Evolutionary conservation across 805 yeast genomes (phyloP).

Genomic region (Kuraishia piskuri): DNA sequence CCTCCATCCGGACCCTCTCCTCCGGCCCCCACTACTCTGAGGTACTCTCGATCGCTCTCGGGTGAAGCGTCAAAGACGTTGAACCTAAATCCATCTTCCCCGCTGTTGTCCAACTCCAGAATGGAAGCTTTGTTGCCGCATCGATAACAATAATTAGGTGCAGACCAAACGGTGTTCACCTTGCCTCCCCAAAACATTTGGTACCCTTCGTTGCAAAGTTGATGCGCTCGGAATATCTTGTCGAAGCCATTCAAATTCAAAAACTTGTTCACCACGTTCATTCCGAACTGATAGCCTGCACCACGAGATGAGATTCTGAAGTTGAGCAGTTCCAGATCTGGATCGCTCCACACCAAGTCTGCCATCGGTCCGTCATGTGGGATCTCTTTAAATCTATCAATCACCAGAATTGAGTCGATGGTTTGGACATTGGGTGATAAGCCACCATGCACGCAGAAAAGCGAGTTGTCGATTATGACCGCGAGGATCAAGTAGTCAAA

Average conservation of each 20-base stretch:
- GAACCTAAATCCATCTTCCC: slow-evolving; percentile 56
- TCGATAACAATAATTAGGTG: slow-evolving; percentile 95
- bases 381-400: slow-evolving; percentile 88
- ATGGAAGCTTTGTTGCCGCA: slow-evolving; percentile 98
- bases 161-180: slow-evolving; percentile 96
- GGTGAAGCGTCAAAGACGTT: slow-evolving; percentile 98
- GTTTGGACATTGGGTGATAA: slow-evolving; percentile 92
- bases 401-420: slow-evolving; percentile 80
- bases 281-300: slow-evolving; percentile 95
- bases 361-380: slow-evolving; percentile 99
- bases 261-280: slow-evolving; percentile 83
- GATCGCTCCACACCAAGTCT: slow-evolving; percentile 97
- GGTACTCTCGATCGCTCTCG: slow-evolving; percentile 63
- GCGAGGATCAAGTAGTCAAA: slow-evolving; percentile 87
- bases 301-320: slow-evolving; percentile 92
- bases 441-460: slow-evolving; percentile 97
- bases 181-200: slow-evolving; percentile 86
- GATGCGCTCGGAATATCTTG: slow-evolving; percentile 90
- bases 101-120: slow-evolving; percentile 65
- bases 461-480: slow-evolving; percentile 81
- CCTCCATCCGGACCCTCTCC: slow-evolving; percentile 3
- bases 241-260: slow-evolving; percentile 67
- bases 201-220: slow-evolving; percentile 92
- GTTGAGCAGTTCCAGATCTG: slow-evolving; percentile 73
- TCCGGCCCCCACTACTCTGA: slow-evolving; percentile 22